Conservation (phyloP, 805 yeast genomes). For the Grigorovia yakushimaensis region DNA sequence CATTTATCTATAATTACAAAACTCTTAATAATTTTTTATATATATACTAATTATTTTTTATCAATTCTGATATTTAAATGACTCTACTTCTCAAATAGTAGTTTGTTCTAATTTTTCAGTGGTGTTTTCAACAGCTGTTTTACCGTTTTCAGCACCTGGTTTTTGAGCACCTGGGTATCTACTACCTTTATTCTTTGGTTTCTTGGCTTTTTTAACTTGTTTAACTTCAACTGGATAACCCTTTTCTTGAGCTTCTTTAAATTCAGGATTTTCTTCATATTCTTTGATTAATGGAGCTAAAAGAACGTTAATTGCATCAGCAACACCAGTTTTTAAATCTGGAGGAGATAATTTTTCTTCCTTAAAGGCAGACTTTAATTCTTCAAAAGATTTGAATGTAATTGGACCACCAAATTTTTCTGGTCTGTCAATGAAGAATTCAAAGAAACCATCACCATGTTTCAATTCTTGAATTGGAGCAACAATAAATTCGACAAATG, state of each 20-base stretch:
- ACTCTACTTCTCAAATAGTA: constrained; percentile 1
- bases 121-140: constrained; percentile 8
- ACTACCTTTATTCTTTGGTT: constrained; percentile 81
- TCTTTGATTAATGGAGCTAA: constrained; percentile 78
- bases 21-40: background rate
- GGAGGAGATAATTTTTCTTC: constrained; percentile 77
- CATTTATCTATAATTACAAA: background rate
- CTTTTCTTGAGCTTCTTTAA: constrained; percentile 58
- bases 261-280: constrained; percentile 51
- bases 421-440: constrained; percentile 76
- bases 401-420: constrained; percentile 96
- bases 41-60: background rate
- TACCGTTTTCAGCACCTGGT: constrained; percentile 25
- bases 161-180: constrained; percentile 63
- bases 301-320: constrained; percentile 71
- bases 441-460: constrained; percentile 45
- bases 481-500: constrained; percentile 76
- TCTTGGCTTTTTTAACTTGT: constrained; percentile 58
- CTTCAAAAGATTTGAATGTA: constrained; percentile 55
- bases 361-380: constrained; percentile 62
- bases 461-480: constrained; percentile 80
- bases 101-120: constrained; percentile 22
- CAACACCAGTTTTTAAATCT: constrained; percentile 86
- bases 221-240: constrained; percentile 78
- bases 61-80: background rate